These are phyloP conservation scores for Cordyceps sp. DNA, from an alignment of 2,329 filamentous ascomycete genomes.

Conservation along the genomic window DNA sequence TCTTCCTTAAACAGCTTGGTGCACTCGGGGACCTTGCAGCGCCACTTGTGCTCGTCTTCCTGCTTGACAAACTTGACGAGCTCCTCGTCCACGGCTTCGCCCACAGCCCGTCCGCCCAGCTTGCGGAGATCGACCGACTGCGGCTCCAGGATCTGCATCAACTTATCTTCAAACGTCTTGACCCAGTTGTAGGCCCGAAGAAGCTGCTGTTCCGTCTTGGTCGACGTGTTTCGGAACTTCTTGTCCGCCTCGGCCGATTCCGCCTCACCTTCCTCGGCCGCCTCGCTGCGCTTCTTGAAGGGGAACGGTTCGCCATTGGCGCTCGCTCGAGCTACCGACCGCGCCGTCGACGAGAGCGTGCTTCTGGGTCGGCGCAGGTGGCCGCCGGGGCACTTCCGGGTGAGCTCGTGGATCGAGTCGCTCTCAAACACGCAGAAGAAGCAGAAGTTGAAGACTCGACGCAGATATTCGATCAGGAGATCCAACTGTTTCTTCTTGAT, in stretches of 20 bases:
- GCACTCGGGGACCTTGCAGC: constrained; percentile 92
- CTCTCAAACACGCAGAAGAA: constrained; percentile 99
- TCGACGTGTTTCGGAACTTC: constrained; percentile 51
- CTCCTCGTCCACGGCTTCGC: constrained; percentile 79
- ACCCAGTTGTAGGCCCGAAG: constrained; percentile 98
- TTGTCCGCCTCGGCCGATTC: constrained; percentile 40
- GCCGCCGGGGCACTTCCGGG: constrained; percentile 91
- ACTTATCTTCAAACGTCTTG: constrained; percentile 94
- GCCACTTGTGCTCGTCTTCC: constrained; percentile 92
- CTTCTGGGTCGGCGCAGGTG: constrained; percentile 82
- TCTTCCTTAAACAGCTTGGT: constrained; percentile 95
- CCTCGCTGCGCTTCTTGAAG: constrained; percentile 56
- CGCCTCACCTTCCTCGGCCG: constrained; percentile 43
- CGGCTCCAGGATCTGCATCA: constrained; percentile 82
- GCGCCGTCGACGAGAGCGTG: constrained; percentile 68
- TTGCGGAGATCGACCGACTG: constrained; percentile 77
- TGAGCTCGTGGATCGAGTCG: constrained; percentile 90
- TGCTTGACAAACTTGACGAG: constrained; percentile 81
- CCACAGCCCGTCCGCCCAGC: constrained; percentile 71
- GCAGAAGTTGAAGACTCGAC: constrained; percentile 95
- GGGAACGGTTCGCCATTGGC: constrained; percentile 73
- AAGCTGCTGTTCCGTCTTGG: constrained; percentile 78
- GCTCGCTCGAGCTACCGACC: constrained; percentile 72
- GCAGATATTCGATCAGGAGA: constrained; percentile 87
- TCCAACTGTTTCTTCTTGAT: constrained; percentile 95